A percentile compares a stretch with the other conserved stretches of the same genome.
phyloP scores from a whole-genome alignment of 805 yeast genomes.

The Kodamaea nitidulidarum region DNA sequence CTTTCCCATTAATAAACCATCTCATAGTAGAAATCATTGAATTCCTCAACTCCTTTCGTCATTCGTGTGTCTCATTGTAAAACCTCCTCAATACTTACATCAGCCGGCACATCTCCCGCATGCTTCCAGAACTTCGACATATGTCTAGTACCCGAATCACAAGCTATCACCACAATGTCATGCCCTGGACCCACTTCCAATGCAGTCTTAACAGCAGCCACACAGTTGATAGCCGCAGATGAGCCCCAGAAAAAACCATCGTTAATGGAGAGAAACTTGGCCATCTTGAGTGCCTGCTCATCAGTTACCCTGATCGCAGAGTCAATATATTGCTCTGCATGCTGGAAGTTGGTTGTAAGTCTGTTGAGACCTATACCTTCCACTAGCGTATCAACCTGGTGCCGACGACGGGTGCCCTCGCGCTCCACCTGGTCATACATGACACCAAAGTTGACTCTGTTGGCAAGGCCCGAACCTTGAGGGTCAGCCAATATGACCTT shows the following conservation, averaged over 20 bases:
- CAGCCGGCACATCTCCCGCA: constrained; percentile 42
- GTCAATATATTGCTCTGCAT: constrained; percentile 68
- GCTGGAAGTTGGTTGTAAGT: constrained; percentile 72
- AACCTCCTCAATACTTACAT: constrained; percentile 35
- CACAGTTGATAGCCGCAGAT: constrained; percentile 91
- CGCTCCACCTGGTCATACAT: constrained; percentile 87
- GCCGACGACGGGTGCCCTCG: constrained; percentile 92
- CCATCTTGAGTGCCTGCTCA: constrained; percentile 82
- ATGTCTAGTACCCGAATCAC: constrained; percentile 91
- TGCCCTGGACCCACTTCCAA: constrained; percentile 51
- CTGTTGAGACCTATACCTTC: constrained; percentile 94
- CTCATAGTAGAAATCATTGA: neutral
- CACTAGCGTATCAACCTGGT: constrained; percentile 91
- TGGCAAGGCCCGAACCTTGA: constrained; percentile 89
- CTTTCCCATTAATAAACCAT: neutral
- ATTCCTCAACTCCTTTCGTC: neutral
- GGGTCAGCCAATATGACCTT: constrained; percentile 82
- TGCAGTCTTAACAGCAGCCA: constrained; percentile 67
- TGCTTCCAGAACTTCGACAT: constrained; percentile 87
- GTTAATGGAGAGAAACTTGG: constrained; percentile 68
- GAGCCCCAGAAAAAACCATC: constrained; percentile 93
- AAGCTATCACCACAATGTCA: constrained; percentile 76
- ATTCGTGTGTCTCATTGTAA: constrained; percentile 10
- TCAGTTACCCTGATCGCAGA: constrained; percentile 79
- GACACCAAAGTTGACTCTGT: constrained; percentile 82